Conservation (phyloP, 208 protist genomes). For the Trypanosoma caninum region DNA sequence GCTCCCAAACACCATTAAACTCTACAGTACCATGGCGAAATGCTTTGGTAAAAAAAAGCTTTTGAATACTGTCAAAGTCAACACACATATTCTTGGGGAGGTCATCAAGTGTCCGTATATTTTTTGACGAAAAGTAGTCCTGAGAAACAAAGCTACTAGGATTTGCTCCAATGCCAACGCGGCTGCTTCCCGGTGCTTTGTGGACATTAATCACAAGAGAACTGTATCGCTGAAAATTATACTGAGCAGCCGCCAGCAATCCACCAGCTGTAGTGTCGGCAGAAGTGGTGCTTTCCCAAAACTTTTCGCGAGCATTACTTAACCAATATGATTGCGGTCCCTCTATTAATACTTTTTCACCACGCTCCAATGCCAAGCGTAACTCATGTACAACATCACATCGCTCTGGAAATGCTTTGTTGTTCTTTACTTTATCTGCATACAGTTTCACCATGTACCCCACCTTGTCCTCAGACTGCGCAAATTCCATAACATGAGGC, state of each 20-base stretch:
- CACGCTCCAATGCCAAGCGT: constrained; percentile 51
- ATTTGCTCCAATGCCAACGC: constrained; percentile 90
- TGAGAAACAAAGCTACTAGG: constrained; percentile 86
- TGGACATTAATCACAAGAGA: constrained; percentile 89
- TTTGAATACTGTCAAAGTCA: constrained; percentile 88
- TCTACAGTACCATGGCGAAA: constrained; percentile 37
- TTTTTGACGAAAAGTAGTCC: constrained; percentile 84
- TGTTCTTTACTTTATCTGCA: constrained; percentile 59
- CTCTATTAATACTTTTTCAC: constrained; percentile 88
- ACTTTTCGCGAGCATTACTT: constrained; percentile 89
- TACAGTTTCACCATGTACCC: constrained; percentile 81
- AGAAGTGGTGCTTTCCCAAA: constrained; percentile 90
- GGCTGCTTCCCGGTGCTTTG: constrained; percentile 87
- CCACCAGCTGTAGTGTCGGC: constrained; percentile 84
- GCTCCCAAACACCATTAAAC: constrained; percentile 78
- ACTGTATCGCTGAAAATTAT: constrained; percentile 83
- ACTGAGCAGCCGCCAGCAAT: constrained; percentile 74
- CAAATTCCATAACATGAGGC: constrained; percentile 82
- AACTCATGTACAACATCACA: constrained; percentile 86
- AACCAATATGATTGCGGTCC: constrained; percentile 93
- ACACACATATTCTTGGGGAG: constrained; percentile 54
- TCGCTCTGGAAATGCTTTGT: constrained; percentile 70
- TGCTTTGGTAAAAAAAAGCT: constrained; percentile 48
- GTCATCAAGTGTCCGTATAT: constrained; percentile 78
- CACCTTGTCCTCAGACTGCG: constrained; percentile 75